Evolutionary conservation across 305 asterid species (phyloP).

Genomic region (Fraxinus greggii): DNA sequence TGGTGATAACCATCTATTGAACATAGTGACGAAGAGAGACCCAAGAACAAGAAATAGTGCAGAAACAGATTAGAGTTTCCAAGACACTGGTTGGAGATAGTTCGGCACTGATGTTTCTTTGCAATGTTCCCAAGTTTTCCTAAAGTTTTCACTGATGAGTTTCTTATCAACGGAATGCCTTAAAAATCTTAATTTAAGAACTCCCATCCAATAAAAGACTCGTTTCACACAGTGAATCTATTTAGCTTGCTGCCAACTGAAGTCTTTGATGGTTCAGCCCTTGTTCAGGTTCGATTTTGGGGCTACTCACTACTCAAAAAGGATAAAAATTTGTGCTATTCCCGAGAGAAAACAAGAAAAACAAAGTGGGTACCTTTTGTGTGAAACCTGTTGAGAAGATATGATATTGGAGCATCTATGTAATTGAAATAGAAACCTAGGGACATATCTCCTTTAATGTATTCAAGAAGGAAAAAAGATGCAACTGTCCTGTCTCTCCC

Average conservation of each 20-base stretch:
- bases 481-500: not conserved
- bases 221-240: not conserved
- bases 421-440: not conserved
- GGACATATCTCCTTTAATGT: not conserved
- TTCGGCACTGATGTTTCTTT: not conserved
- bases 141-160: not conserved
- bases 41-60: no score
- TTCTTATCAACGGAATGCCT: not conserved
- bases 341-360: not conserved
- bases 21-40: no score
- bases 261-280: not conserved
- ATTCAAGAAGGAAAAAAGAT: not conserved
- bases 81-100: not conserved
- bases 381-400: not conserved
- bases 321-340: not conserved
- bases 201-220: not conserved
- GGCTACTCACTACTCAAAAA: not conserved
- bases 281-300: not conserved
- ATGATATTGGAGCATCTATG: not conserved
- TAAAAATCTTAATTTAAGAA: not conserved
- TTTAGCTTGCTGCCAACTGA: not conserved
- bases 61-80: not conserved
- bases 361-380: not conserved
- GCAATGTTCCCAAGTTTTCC: not conserved
- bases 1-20: no score